Evolutionary conservation across 2,329 filamentous ascomycete species (phyloP).

Genomic region (Cladobotryum protrusum): DNA sequence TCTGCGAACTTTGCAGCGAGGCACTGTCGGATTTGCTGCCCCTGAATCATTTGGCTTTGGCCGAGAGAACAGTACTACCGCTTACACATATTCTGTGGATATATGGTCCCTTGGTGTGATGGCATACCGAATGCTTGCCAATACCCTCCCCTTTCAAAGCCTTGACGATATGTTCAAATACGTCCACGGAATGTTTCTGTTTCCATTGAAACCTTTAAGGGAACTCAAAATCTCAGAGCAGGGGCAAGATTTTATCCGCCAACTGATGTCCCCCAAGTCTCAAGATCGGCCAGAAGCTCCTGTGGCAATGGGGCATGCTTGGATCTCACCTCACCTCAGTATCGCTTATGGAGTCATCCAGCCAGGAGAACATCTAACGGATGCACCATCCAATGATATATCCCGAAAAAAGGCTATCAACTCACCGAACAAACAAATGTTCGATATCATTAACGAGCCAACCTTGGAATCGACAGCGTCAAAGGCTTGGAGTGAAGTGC

Average conservation of each 20-base stretch:
- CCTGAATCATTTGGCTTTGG: slow-evolving; percentile 1
- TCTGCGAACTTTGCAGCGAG: slow-evolving; percentile 2
- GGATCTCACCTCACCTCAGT: background rate
- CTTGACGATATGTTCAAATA: slow-evolving; percentile 1
- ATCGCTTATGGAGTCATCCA: background rate
- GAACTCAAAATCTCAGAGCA: background rate
- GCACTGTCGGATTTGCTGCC: slow-evolving; percentile 8
- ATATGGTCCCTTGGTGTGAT: slow-evolving; percentile 13
- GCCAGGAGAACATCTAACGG: background rate
- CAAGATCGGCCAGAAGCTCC: background rate
- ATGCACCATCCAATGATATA: background rate
- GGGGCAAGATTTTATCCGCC: background rate
- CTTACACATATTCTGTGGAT: slow-evolving; percentile 6
- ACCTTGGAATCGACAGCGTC: background rate
- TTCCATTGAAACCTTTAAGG: background rate
- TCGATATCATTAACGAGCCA: background rate
- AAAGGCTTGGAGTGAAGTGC: background rate
- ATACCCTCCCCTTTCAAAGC: slow-evolving; percentile 3
- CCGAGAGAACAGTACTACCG: background rate
- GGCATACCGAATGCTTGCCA: slow-evolving; percentile 9
- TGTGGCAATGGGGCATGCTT: background rate
- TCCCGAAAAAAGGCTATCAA: background rate
- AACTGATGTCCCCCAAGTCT: background rate
- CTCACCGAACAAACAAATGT: background rate
- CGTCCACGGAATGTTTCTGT: background rate